Evolutionary conservation across 495 filamentous ascomycete genomes (phyloP).

Genomic region (Thozetella sp.): DNA sequence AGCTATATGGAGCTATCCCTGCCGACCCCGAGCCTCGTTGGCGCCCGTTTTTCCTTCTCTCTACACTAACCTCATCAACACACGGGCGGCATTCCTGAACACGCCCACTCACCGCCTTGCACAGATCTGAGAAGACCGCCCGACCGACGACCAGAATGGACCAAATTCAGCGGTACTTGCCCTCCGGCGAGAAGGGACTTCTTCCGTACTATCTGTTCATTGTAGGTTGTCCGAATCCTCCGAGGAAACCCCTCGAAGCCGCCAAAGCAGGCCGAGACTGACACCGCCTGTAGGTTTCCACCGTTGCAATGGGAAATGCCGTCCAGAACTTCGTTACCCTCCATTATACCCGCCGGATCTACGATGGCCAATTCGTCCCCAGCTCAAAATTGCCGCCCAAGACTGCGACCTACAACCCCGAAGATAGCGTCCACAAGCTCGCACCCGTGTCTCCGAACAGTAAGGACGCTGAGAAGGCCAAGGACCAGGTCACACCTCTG

Average conservation of each 20-base stretch:
- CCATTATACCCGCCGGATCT: constrained; percentile 75
- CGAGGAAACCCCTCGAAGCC: neutral
- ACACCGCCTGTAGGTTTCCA: constrained; percentile 58
- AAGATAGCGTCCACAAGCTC: constrained; percentile 42
- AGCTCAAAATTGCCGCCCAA: constrained; percentile 34
- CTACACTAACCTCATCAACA: too few relatives aligned
- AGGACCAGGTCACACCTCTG: constrained; percentile 66
- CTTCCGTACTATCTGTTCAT: constrained; percentile 49
- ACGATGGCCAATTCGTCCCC: constrained; percentile 55
- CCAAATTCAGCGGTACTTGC: constrained; percentile 33
- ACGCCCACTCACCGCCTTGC: neutral
- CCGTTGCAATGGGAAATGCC: constrained; percentile 78
- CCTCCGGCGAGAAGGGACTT: constrained; percentile 40
- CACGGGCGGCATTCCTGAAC: too few relatives aligned
- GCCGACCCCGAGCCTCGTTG: too few relatives aligned
- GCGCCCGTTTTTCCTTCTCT: too few relatives aligned
- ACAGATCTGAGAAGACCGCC: neutral
- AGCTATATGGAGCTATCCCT: too few relatives aligned
- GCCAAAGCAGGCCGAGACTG: neutral
- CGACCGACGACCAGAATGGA: constrained; percentile 27
- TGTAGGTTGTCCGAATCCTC: constrained; percentile 30
- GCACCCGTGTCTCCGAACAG: constrained; percentile 47
- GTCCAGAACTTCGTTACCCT: constrained; percentile 78
- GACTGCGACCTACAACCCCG: constrained; percentile 35
- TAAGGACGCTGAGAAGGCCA: constrained; percentile 45